A percentile compares a stretch with the other conserved stretches of the same genome.
Evolutionary conservation across 306 rosid species (phyloP).

Genomic region (Quercus parvula): DNA sequence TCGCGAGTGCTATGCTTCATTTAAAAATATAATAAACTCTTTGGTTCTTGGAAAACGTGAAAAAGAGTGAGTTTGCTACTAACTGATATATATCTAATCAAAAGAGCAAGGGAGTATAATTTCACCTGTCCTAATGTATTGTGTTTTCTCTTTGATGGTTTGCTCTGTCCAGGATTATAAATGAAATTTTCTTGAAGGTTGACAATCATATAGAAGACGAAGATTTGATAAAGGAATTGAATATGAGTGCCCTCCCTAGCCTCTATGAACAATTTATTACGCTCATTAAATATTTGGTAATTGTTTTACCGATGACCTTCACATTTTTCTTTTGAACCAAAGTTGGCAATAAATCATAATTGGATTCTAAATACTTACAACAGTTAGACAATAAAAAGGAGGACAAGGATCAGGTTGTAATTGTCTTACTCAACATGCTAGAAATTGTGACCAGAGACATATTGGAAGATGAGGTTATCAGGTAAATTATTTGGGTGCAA

Average conservation of each 20-base stretch:
- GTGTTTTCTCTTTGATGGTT: conserved; percentile 21
- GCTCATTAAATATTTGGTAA: conserved; percentile 74
- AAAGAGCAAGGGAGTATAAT: conserved; percentile 3
- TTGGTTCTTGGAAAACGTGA: conserved; percentile 77
- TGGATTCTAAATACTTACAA: conserved; percentile 14
- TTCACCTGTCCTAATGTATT: conserved; percentile 10
- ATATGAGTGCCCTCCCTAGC: conserved; percentile 74
- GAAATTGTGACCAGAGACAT: conserved; percentile 94
- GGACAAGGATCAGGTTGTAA: conserved; percentile 78
- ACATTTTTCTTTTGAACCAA: conserved; percentile 15
- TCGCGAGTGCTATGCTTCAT: conserved; percentile 78
- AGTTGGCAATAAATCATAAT: conserved; percentile 9
- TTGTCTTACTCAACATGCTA: conserved; percentile 89
- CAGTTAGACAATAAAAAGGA: conserved; percentile 62
- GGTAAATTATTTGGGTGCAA: conserved; percentile 38
- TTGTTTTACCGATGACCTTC: conserved; percentile 15
- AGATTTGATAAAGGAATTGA: conserved; percentile 39
- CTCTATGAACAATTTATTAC: conserved; percentile 57
- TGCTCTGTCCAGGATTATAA: conserved; percentile 59
- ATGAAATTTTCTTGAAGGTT: conserved; percentile 56
- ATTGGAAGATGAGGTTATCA: conserved; percentile 69
- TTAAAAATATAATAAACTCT: conserved; percentile 56
- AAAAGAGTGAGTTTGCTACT: conserved; percentile 49
- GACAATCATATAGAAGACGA: conserved; percentile 39
- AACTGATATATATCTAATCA: conserved; percentile 8